A percentile compares a stretch with the other conserved stretches of the same genome.
These are phyloP conservation scores for Helotiales sp. DNA, from an alignment of 2,329 filamentous ascomycete species.

Conservation along the genomic window DNA sequence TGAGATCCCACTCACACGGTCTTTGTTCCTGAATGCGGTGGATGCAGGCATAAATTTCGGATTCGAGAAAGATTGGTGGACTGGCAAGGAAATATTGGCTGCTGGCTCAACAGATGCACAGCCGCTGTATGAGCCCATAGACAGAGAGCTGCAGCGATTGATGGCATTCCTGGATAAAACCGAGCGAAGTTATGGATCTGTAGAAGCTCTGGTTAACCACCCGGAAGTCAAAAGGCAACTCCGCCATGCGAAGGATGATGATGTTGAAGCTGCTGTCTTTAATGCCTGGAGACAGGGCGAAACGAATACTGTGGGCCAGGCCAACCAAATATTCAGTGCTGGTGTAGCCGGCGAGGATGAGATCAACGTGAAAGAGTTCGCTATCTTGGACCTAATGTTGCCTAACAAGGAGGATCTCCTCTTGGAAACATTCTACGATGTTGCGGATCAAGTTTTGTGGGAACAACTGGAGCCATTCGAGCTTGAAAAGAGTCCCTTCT, in stretches of 20 bases:
- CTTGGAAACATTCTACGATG: slow-evolving; percentile 35
- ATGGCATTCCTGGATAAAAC: slow-evolving; percentile 64
- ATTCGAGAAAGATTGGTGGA: slow-evolving; percentile 61
- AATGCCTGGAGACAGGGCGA: slow-evolving; percentile 30
- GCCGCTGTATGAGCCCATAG: slow-evolving; percentile 24
- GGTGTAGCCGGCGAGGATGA: slow-evolving; percentile 25
- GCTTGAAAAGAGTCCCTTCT: slow-evolving; percentile 28
- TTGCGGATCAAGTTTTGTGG: slow-evolving; percentile 36
- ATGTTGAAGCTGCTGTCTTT: slow-evolving; percentile 30
- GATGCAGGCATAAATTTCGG: slow-evolving; percentile 50
- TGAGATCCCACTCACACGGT: slow-evolving; percentile 58
- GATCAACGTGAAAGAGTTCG: slow-evolving; percentile 27
- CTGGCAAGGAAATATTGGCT: slow-evolving; percentile 49
- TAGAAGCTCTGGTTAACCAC: slow-evolving; percentile 44
- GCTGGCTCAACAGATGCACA: slow-evolving; percentile 15
- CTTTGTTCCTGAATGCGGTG: slow-evolving; percentile 50
- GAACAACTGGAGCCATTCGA: slow-evolving; percentile 18
- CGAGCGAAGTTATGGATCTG: slow-evolving; percentile 59
- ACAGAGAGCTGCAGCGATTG: slow-evolving; percentile 58
- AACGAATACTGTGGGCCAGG: slow-evolving; percentile 11
- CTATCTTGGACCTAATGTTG: slow-evolving; percentile 31
- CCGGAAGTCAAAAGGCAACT: slow-evolving; percentile 23
- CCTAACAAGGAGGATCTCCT: slow-evolving; percentile 26
- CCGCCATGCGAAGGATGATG: slow-evolving; percentile 3
- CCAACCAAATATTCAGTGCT: slow-evolving; percentile 30